phyloP scores from a whole-genome alignment of 331 rosid genomes.

The Saraca asoca region DNA sequence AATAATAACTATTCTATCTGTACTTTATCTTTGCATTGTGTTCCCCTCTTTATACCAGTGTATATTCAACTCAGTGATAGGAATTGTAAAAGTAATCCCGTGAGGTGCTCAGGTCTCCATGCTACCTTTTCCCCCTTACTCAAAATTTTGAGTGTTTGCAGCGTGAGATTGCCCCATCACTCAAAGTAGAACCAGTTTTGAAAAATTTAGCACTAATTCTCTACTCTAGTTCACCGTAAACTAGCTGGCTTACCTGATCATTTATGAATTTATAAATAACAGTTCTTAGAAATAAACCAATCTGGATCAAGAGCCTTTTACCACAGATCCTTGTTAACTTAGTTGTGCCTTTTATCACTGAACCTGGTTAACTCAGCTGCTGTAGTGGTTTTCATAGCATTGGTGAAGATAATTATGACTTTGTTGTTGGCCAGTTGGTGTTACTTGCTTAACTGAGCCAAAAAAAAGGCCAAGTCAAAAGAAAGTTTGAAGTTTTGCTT shows the following conservation, averaged over 20 bases:
- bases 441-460: not conserved
- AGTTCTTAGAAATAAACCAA: conserved; percentile 1
- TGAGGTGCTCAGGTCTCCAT: not conserved
- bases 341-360: too few relatives aligned
- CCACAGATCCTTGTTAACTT: too few relatives aligned
- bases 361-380: not conserved
- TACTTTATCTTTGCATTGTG: too few relatives aligned
- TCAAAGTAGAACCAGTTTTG: not conserved
- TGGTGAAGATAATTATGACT: not conserved
- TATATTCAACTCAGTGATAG: not conserved
- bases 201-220: not conserved
- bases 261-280: conserved; percentile 2
- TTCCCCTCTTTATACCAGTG: not conserved
- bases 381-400: not conserved
- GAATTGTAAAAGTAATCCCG: not conserved
- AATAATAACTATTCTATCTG: too few relatives aligned
- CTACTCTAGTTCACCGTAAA: conserved; percentile 18
- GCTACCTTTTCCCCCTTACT: not conserved
- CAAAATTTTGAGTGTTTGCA: conserved; percentile 1
- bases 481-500: conserved; percentile 6
- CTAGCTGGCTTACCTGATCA: not conserved
- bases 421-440: not conserved
- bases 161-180: not conserved
- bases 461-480: not conserved
- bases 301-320: not conserved